A percentile compares a stretch with the other conserved stretches of the same genome.
phyloP scores from a whole-genome alignment of 257 asterid genomes.

The Jaltomata sinuosa region DNA sequence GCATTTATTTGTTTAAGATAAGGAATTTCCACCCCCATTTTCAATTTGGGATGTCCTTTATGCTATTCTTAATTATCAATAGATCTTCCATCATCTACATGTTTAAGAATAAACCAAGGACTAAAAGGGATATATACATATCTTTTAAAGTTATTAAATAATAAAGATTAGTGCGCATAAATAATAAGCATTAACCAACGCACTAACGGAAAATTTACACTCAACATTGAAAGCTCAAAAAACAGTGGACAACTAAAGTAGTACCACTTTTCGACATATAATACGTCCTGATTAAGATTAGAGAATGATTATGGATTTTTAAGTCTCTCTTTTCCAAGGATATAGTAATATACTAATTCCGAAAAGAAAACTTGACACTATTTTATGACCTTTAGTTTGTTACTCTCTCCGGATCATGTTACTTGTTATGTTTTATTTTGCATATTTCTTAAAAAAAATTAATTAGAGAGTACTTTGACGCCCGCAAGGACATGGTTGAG shows the following conservation, averaged over 20 bases:
- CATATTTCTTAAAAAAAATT: too few relatives aligned
- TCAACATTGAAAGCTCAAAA: neutral
- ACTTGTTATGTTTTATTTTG: too few relatives aligned
- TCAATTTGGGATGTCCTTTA: neutral
- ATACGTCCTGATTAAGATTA: neutral
- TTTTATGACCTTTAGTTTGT: too few relatives aligned
- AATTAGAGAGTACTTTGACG: too few relatives aligned
- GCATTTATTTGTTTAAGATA: neutral
- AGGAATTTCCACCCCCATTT: neutral
- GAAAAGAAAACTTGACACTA: too few relatives aligned
- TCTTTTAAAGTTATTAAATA: neutral
- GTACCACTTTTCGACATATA: neutral
- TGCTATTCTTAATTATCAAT: neutral
- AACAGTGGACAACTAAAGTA: neutral
- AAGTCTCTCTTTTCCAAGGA: too few relatives aligned
- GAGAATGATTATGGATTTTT: neutral
- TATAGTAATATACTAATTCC: too few relatives aligned
- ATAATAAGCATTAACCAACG: neutral
- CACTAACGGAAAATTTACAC: neutral
- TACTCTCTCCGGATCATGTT: too few relatives aligned
- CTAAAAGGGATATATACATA: neutral
- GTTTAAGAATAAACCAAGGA: neutral
- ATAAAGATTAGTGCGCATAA: neutral
- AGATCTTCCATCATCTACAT: neutral
- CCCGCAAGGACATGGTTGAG: too few relatives aligned